Base-by-base conservation (phyloP, 805 yeast genomes). In the Komagataella phaffii region DNA sequence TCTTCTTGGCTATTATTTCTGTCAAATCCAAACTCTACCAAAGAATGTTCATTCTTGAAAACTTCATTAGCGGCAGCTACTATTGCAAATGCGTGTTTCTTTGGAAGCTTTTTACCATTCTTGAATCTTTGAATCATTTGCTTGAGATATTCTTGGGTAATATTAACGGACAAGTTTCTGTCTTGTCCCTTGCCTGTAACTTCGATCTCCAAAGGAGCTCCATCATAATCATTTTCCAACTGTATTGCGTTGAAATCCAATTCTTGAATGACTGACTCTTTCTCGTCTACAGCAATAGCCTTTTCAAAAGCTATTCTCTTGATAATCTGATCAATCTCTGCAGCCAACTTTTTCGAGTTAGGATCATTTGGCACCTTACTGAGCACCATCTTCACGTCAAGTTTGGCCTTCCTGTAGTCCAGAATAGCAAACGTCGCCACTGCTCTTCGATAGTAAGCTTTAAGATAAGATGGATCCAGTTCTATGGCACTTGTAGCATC, bases 381-480 rank as follows among this genome's bases (percentile, higher is more conserved):
- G 50, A 85, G 74, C 12, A 89, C 87, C 6, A 62, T 58, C 57
- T 79, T 80, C 61, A 88, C 80, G 65, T 85, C 95, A 46, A 63
- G 71, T 55, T 79, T 76, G 0, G 97, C 90, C 53, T 80, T 83
- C 60, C 80, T 80, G 62, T 88, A 84, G 55, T 86, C 77, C 57
- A 88, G 66, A 48, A 88, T 74, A 7, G 95, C 95, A 64, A 81
- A 77, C 55, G 81, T 66, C 0, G 97, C 84, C 10, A 85, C 78
- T 0, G 96, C 97, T 57, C 95, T 76, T 57, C 99, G 76, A 63
- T 88, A 93, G 63, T 87, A 85, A 0, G 88, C 89, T 65, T 91
- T 91, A 43, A 81, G 67, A 60, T 87, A 85, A 17, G 69, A 62
- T 1, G 81, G 75, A 61, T 91, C 88, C 7, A 83, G 60, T 49